Evolutionary conservation across 345 rosid species (phyloP).

Genomic region (Boechera stricta): DNA sequence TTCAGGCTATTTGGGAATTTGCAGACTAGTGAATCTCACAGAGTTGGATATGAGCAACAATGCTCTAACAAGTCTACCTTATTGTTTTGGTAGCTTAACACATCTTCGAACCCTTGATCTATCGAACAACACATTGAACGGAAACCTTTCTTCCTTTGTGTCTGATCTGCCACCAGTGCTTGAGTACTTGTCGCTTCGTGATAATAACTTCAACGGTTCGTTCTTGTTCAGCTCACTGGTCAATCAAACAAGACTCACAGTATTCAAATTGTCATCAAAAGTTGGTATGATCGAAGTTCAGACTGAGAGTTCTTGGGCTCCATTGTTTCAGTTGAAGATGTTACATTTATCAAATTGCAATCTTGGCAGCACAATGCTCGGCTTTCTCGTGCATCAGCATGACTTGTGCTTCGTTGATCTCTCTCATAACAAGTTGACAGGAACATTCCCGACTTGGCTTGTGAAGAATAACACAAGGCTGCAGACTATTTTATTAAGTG

Average conservation of each 20-base stretch:
- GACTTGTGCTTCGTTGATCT: conserved; percentile 36
- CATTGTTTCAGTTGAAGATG: conserved; percentile 35
- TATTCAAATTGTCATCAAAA: conserved; percentile 29
- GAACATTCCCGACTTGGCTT: conserved; percentile 40
- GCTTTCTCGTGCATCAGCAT: conserved; percentile 31
- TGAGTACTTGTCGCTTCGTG: conserved; percentile 35
- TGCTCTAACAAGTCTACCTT: conserved; percentile 27
- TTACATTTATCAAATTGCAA: conserved; percentile 19
- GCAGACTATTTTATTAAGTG: conserved; percentile 7
- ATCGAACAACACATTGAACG: conserved; percentile 34
- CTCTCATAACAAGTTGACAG: conserved; percentile 30
- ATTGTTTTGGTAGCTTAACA: conserved; percentile 25
- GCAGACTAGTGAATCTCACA: conserved; percentile 31
- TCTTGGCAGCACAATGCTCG: conserved; percentile 16
- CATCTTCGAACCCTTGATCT: conserved; percentile 42
- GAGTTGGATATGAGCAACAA: conserved; percentile 42
- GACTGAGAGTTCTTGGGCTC: conserved; percentile 30
- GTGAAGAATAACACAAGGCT: conserved; percentile 35
- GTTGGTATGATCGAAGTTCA: conserved; percentile 27
- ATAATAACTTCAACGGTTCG: conserved; percentile 38
- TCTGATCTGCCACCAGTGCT: conserved; percentile 23
- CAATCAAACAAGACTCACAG: conserved; percentile 35
- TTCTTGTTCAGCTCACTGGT: conserved; percentile 38
- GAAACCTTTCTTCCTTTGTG: conserved; percentile 35
- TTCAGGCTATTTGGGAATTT: conserved; percentile 32